Evolutionary conservation across 2,329 filamentous ascomycete genomes (phyloP).

Genomic region (Fusarium newnesense): DNA sequence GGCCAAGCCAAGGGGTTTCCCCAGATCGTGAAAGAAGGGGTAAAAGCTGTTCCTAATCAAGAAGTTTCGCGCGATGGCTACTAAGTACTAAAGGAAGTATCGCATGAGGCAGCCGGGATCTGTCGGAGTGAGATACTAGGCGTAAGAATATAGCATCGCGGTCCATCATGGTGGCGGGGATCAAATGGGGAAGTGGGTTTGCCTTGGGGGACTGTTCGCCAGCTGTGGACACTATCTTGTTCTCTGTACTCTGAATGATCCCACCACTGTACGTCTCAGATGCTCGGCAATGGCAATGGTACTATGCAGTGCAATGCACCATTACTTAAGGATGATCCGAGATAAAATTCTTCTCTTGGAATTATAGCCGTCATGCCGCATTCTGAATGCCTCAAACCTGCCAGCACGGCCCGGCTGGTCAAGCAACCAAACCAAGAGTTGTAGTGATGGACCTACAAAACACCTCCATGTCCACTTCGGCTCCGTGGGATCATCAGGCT

Average conservation of each 20-base stretch:
- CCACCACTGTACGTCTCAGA: background rate
- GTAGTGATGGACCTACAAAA: background rate
- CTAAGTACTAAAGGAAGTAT: background rate
- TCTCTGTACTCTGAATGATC: background rate
- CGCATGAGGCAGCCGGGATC: conserved; percentile 7
- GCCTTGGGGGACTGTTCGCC: background rate
- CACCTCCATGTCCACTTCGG: background rate
- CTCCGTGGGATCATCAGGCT: conserved; percentile 10
- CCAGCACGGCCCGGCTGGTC: conserved; percentile 25
- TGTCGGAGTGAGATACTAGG: background rate
- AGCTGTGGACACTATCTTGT: background rate
- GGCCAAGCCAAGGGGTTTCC: background rate
- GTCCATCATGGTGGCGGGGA: conserved; percentile 27
- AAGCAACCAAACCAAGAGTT: conserved; percentile 4
- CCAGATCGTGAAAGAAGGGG: background rate
- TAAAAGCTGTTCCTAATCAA: background rate
- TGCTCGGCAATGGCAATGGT: background rate
- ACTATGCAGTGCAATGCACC: background rate
- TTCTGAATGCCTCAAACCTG: background rate
- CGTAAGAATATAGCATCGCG: background rate
- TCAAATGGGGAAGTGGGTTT: background rate
- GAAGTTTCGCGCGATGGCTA: conserved; percentile 3
- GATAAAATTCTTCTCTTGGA: background rate
- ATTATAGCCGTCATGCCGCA: background rate
- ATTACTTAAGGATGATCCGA: background rate